Conservation (phyloP, 768 basidiomycete genomes). For the Roridomyces roridus region DNA sequence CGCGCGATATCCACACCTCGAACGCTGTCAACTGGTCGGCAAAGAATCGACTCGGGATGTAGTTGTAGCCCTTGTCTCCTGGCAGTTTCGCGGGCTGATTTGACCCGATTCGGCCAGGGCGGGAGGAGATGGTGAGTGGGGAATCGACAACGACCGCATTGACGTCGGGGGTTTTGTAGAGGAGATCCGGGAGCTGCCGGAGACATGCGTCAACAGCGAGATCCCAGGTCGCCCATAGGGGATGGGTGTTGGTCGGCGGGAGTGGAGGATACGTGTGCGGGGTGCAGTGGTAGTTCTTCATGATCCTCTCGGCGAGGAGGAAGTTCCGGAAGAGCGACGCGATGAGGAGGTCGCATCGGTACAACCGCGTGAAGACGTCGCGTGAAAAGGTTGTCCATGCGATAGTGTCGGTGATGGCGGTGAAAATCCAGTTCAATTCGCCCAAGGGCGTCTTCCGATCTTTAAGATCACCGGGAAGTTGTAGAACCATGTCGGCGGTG, state of each 20-base stretch:
- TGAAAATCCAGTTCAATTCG: constrained; percentile 99
- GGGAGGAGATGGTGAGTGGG: constrained; percentile 32
- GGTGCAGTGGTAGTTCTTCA: constrained; percentile 97
- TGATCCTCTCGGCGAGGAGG: constrained; percentile 94
- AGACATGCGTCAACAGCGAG: constrained; percentile 94
- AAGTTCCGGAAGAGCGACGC: constrained; percentile 98
- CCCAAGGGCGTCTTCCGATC: constrained; percentile 96
- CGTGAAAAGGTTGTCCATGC: constrained; percentile 98
- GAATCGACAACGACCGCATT: constrained; percentile 27
- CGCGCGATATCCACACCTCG: constrained; percentile 97
- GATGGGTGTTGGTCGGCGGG: constrained; percentile 95
- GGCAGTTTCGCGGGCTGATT: constrained; percentile 31
- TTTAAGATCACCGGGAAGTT: constrained; percentile 95
- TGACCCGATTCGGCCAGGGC: constrained; percentile 49
- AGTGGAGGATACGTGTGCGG: constrained; percentile 92
- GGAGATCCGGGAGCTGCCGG: constrained; percentile 88
- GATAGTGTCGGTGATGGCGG: constrained; percentile 98
- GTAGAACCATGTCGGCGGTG: constrained; percentile 89
- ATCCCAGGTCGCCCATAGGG: constrained; percentile 98
- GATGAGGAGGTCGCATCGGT: constrained; percentile 93
- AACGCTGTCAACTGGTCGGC: constrained; percentile 96
- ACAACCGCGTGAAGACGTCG: constrained; percentile 91
- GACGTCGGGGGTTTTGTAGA: constrained; percentile 48
- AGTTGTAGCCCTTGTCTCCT: constrained; percentile 63
- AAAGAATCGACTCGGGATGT: constrained; percentile 91